These are phyloP conservation scores for Cytospora mali DNA, from an alignment of 2,329 filamentous ascomycete species.

Conservation along the genomic window DNA sequence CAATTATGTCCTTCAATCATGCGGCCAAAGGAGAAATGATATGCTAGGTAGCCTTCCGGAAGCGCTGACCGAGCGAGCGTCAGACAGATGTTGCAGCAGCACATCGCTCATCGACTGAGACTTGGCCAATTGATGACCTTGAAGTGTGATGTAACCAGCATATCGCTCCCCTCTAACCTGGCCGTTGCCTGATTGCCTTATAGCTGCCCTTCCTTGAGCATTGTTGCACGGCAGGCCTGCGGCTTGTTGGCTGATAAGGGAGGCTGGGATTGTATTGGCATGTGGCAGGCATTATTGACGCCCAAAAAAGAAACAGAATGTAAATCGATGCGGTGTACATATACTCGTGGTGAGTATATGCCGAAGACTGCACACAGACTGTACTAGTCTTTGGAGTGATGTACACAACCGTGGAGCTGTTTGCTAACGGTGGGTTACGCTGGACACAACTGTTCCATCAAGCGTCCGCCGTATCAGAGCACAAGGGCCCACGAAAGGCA, in stretches of 20 bases:
- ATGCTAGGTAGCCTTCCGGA: not conserved
- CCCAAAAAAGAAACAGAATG: not conserved
- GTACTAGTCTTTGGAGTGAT: not conserved
- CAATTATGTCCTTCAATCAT: not conserved
- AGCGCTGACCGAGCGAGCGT: not conserved
- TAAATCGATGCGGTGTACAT: not conserved
- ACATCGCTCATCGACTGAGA: conserved; percentile 6
- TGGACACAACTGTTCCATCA: not conserved
- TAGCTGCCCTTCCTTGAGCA: not conserved
- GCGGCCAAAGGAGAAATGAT: not conserved
- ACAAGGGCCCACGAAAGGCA: not conserved
- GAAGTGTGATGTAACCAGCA: not conserved
- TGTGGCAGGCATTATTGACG: not conserved
- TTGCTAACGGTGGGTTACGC: not conserved
- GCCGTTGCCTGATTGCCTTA: not conserved
- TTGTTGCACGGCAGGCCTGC: not conserved
- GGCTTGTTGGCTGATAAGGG: not conserved
- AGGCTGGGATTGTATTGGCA: not conserved
- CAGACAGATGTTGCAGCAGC: not conserved
- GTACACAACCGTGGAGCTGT: not conserved
- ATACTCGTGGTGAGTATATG: not conserved
- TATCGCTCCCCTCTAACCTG: not conserved
- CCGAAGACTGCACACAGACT: not conserved
- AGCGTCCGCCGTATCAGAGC: not conserved
- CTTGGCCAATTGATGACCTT: not conserved